Evolutionary conservation across 2,329 filamentous ascomycete genomes (phyloP).

Genomic region (Aspergillus brasiliensis): DNA sequence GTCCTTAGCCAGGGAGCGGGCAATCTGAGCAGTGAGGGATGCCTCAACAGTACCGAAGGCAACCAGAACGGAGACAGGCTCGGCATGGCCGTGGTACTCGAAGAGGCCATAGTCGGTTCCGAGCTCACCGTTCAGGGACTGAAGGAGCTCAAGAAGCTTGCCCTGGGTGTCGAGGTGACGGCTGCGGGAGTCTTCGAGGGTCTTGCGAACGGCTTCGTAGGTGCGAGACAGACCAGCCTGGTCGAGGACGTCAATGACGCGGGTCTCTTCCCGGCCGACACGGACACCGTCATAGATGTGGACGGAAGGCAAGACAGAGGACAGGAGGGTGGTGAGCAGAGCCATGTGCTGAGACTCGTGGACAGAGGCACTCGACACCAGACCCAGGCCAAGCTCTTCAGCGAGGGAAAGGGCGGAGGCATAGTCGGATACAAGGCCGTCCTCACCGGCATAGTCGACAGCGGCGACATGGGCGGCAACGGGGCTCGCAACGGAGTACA

Average conservation of each 20-base stretch:
- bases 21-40: slow-evolving; percentile 80
- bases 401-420: slow-evolving; percentile 74
- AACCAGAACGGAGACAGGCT: slow-evolving; percentile 80
- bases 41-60: slow-evolving; percentile 92
- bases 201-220: slow-evolving; percentile 67
- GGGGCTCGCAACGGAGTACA: slow-evolving; percentile 89
- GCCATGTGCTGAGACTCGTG: slow-evolving; percentile 97
- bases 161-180: slow-evolving; percentile 71
- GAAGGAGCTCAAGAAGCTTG: slow-evolving; percentile 70
- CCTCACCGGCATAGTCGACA: slow-evolving; percentile 73
- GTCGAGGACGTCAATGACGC: slow-evolving; percentile 79
- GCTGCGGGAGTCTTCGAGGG: slow-evolving; percentile 64
- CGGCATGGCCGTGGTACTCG: slow-evolving; percentile 85
- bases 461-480: slow-evolving; percentile 92
- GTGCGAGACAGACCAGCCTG: slow-evolving; percentile 68
- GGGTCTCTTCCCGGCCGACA: slow-evolving; percentile 77
- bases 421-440: slow-evolving; percentile 85
- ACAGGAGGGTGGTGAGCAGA: slow-evolving; percentile 79
- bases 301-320: slow-evolving; percentile 76
- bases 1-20: slow-evolving; percentile 68
- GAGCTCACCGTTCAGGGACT: slow-evolving; percentile 82
- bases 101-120: slow-evolving; percentile 92
- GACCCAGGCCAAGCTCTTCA: slow-evolving; percentile 85
- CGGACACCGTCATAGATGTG: slow-evolving; percentile 88
- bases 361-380: slow-evolving; percentile 81